These are phyloP conservation scores for Luzula sylvatica DNA, from an alignment of 176 grass and related monocot species.

Conservation along the genomic window DNA sequence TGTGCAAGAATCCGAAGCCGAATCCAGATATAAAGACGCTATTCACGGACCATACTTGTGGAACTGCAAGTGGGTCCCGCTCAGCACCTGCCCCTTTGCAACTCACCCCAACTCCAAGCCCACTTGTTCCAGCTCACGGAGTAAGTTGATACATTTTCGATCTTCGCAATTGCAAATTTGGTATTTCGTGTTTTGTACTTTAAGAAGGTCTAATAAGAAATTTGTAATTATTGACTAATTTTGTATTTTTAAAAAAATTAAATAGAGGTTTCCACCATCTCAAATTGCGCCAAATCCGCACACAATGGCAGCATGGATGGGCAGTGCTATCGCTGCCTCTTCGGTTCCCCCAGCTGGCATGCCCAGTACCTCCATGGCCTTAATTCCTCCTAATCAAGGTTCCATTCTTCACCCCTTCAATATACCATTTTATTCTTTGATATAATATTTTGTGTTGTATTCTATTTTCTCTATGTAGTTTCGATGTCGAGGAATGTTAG, in stretches of 20 bases:
- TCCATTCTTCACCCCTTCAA: slow-evolving; percentile 12
- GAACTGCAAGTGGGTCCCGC: slow-evolving; percentile 59
- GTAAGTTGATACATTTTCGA: slow-evolving; percentile 32
- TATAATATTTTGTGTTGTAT: slow-evolving; percentile 12
- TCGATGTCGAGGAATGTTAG: slow-evolving; percentile 65
- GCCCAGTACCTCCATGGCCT: slow-evolving; percentile 44
- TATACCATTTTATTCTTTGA: neutral
- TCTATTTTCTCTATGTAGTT: slow-evolving; percentile 37
- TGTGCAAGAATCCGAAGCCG: slow-evolving; percentile 86
- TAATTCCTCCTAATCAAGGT: slow-evolving; percentile 81
- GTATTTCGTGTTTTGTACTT: neutral
- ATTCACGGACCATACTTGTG: slow-evolving; percentile 82
- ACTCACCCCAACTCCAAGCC: slow-evolving; percentile 55
- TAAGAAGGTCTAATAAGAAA: neutral
- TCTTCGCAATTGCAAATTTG: slow-evolving; percentile 2
- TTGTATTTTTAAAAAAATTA: slow-evolving; percentile 16
- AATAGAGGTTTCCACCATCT: slow-evolving; percentile 68
- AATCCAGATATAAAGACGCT: slow-evolving; percentile 98
- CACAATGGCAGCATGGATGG: slow-evolving; percentile 93
- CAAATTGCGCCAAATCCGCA: slow-evolving; percentile 44
- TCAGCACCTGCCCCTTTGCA: slow-evolving; percentile 45
- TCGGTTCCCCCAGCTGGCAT: slow-evolving; percentile 76
- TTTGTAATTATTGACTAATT: neutral
- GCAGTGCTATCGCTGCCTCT: slow-evolving; percentile 56
- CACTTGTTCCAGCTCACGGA: slow-evolving; percentile 46